phyloP scores from a whole-genome alignment of 106 monocot species.

The Dioscorea dumetorum region DNA sequence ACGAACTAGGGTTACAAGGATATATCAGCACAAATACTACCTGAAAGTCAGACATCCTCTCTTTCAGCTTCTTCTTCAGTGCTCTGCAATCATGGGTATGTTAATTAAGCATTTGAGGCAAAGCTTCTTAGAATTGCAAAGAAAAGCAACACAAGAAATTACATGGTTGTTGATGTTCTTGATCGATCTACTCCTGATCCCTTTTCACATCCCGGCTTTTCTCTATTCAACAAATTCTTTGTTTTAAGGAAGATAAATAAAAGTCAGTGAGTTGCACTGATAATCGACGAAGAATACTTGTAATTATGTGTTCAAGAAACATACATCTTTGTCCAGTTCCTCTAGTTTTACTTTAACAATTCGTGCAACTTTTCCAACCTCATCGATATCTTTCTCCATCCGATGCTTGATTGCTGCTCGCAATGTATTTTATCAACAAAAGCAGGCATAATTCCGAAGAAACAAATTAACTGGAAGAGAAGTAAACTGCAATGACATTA shows the following conservation, averaged over 20 bases:
- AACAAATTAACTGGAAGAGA: background rate
- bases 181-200: conserved; percentile 90
- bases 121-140: too few species aligned
- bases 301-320: background rate
- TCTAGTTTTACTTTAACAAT: conserved; percentile 68
- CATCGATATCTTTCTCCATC: conserved; percentile 94
- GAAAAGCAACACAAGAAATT: conserved; percentile 3
- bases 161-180: conserved; percentile 81
- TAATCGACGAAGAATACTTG: too few species aligned
- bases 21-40: conserved; percentile 21
- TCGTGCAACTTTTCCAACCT: conserved; percentile 79
- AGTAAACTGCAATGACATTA: conserved; percentile 7
- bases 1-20: too few species aligned
- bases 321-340: conserved; percentile 85
- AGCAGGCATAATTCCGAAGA: too few species aligned
- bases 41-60: conserved; percentile 88
- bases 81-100: conserved; percentile 45
- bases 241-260: too few species aligned
- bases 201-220: conserved; percentile 88
- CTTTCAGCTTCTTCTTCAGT: conserved; percentile 89
- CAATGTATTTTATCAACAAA: background rate
- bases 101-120: background rate
- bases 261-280: too few species aligned
- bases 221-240: conserved; percentile 77
- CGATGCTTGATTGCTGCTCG: conserved; percentile 64